These are phyloP conservation scores for Meyerozyma smithsonii DNA, from an alignment of 1,139 yeast genomes.

Conservation along the genomic window DNA sequence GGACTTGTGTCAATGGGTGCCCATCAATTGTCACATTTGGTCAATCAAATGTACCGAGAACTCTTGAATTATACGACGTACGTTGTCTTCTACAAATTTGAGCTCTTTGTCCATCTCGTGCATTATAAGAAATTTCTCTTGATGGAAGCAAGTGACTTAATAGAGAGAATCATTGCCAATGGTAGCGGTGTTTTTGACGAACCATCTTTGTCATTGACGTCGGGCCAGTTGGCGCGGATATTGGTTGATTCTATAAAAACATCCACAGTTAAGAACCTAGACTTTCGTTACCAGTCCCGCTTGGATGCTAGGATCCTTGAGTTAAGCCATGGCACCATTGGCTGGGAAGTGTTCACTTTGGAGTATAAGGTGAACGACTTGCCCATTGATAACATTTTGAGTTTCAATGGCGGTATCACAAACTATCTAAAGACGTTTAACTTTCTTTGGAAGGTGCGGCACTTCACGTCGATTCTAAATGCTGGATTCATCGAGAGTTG, in stretches of 20 bases:
- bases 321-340: slow-evolving; percentile 56
- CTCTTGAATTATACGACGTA: slow-evolving; percentile 50
- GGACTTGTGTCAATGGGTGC: slow-evolving; percentile 32
- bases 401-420: slow-evolving; percentile 7
- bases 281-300: slow-evolving; percentile 25
- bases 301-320: slow-evolving; percentile 82
- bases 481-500: slow-evolving; percentile 10
- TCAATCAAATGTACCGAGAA: slow-evolving; percentile 53
- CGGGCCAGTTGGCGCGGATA: slow-evolving; percentile 62
- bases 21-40: slow-evolving; percentile 24
- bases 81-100: slow-evolving; percentile 46
- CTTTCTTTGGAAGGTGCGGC: slow-evolving; percentile 75
- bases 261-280: slow-evolving; percentile 53
- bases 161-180: slow-evolving; percentile 55
- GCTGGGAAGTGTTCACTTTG: slow-evolving; percentile 91
- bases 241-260: slow-evolving; percentile 62
- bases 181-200: slow-evolving; percentile 53
- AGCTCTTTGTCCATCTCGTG: slow-evolving; percentile 49
- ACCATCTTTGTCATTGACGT: slow-evolving; percentile 58
- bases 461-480: slow-evolving; percentile 26
- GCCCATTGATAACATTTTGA: slow-evolving; percentile 38
- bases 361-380: slow-evolving; percentile 65
- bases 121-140: slow-evolving; percentile 66
- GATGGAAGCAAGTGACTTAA: slow-evolving; percentile 75
- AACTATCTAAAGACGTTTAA: slow-evolving; percentile 76